Base-by-base conservation (phyloP, 176 grass and related monocot species). In the Lolium multiflorum region DNA sequence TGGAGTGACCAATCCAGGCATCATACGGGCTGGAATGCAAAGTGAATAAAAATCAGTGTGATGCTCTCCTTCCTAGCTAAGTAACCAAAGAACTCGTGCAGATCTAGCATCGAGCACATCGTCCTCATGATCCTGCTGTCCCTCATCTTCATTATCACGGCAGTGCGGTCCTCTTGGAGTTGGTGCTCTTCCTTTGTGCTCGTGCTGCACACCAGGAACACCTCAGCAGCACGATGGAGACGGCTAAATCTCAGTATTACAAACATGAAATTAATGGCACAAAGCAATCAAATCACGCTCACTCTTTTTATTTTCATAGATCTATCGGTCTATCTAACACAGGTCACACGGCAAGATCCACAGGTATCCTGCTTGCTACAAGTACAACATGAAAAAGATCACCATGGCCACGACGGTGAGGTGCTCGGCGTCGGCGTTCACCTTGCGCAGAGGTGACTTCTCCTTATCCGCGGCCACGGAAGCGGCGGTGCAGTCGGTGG, bases 401-500 rank as follows among this genome's bases (percentile, higher is more conserved):
- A 83, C 64, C 64, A 38, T 39, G 7, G 56, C 80, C 5, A 90
- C 35, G 55, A 46, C 78, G 21, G 80, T 38, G 26, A 90, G 80
- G 12, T 66, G 24, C 21, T 55, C 28, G 65, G 89, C 89, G 80
- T 90, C 80, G 55, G 47, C 44, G 55, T 90, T 14, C 80, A 83
- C 80, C 84, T 87, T 87, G 35, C 66, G 22, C 65, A 90, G 47
- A 81, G 65, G 84, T 55, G 52, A 51, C 11, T 2, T 3, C 43
- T 74, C 11, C 5, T 61, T 61, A 11, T 14, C 49, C 49, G 28
- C 15, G 25, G 63, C 63, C 11, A 24, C 14, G 63, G 2, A 83
- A 64, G 89, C 84, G 31, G 18, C 65, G n/a, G 79, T 74, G 89
- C 89, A 90, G 64, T 78, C 84, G 24, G 56, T 24, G 54, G 84